Conservation (phyloP, 331 rosid genomes). For the Malus hybrid region DNA sequence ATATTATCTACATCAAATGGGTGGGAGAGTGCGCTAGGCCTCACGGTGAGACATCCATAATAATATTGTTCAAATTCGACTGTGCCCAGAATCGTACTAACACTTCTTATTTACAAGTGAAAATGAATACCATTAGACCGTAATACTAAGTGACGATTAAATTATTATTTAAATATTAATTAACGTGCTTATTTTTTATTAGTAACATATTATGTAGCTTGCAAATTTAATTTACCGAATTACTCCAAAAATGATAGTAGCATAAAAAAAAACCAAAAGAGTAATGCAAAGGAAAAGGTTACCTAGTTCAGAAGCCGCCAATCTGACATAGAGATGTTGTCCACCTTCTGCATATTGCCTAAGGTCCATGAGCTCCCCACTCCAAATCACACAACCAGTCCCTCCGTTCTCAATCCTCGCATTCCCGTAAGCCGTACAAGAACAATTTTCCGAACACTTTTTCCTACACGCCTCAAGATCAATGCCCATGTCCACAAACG, state of each 20-base stretch:
- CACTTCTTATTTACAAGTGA: fast-evolving
- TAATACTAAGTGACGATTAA: too few relatives aligned
- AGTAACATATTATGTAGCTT: fast-evolving
- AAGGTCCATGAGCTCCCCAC: neutral
- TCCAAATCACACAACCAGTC: neutral
- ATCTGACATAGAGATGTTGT: neutral
- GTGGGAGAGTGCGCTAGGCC: too few relatives aligned
- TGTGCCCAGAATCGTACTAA: too few relatives aligned
- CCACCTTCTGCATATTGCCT: neutral
- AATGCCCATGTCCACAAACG: neutral
- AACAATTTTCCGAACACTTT: neutral
- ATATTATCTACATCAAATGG: too few relatives aligned
- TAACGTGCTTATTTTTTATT: too few relatives aligned
- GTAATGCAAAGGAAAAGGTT: neutral
- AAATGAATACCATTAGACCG: fast-evolving
- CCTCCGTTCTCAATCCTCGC: neutral
- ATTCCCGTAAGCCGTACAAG: neutral
- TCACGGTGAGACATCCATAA: too few relatives aligned
- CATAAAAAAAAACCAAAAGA: neutral
- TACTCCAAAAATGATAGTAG: too few relatives aligned
- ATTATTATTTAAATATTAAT: too few relatives aligned
- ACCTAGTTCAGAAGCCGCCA: slow-evolving; percentile 2
- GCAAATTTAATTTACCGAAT: too few relatives aligned
- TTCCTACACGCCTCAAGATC: neutral
- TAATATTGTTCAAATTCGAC: too few relatives aligned